Evolutionary conservation across 257 asterid genomes (phyloP).

Genomic region (Solanum rostratum): DNA sequence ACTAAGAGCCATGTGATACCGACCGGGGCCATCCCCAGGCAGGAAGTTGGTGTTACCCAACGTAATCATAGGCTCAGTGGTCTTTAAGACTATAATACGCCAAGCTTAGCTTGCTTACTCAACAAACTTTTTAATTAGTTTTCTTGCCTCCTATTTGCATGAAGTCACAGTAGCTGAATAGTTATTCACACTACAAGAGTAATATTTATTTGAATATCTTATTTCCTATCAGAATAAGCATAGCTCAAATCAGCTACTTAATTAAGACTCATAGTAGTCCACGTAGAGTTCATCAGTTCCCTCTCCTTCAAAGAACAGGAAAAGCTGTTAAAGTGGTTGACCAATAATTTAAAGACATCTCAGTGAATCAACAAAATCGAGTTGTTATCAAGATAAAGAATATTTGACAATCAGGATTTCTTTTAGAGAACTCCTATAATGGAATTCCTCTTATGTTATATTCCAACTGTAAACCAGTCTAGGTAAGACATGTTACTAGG

Average conservation of each 20-base stretch:
- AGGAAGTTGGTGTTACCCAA: neutral
- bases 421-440: neutral
- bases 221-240: neutral
- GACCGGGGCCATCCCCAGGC: neutral
- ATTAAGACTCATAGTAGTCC: neutral
- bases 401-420: neutral
- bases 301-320: neutral
- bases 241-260: neutral
- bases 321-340: neutral
- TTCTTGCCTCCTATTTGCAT: neutral
- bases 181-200: neutral
- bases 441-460: neutral
- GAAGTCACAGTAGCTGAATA: neutral
- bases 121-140: neutral
- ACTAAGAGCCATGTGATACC: neutral
- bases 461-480: neutral
- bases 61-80: neutral
- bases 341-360: neutral
- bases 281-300: neutral
- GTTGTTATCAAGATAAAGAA: neutral
- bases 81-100: neutral
- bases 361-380: neutral
- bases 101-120: neutral
- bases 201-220: neutral
- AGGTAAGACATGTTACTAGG: neutral